These are phyloP conservation scores for Psilocybe tampanensis DNA, from an alignment of 768 basidiomycete genomes.

Conservation along the genomic window DNA sequence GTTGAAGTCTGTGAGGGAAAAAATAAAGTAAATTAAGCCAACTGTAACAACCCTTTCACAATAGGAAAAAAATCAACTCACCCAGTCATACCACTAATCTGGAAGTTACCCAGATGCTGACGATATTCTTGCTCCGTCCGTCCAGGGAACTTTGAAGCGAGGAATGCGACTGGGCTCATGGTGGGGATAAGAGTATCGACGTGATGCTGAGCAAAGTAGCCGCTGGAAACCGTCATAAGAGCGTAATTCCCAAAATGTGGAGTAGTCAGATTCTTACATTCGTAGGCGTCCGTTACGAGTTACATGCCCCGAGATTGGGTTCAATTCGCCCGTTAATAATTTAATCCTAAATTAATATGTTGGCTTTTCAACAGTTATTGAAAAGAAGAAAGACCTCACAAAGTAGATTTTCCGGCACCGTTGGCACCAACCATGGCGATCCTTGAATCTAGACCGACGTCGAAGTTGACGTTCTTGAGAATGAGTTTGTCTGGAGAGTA, in stretches of 20 bases:
- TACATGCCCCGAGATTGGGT: conserved; percentile 75
- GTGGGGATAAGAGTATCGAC: conserved; percentile 86
- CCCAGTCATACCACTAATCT: conserved; percentile 96
- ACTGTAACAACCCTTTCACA: background rate
- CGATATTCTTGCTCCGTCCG: conserved; percentile 97
- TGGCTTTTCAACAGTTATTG: background rate
- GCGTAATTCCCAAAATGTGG: background rate
- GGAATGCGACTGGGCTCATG: conserved; percentile 92
- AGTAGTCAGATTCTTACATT: conserved; percentile 52
- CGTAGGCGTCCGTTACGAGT: conserved; percentile 91
- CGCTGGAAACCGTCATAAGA: conserved; percentile 44
- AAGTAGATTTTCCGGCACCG: conserved; percentile 94
- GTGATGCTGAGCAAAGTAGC: conserved; percentile 95
- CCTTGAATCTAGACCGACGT: conserved; percentile 91
- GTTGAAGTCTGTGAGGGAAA: conserved; percentile 64
- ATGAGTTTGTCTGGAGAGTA: conserved; percentile 79
- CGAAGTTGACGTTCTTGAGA: conserved; percentile 80
- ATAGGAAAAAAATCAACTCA: conserved; percentile 29
- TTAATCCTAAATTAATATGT: conserved; percentile 67
- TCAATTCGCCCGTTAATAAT: conserved; percentile 82
- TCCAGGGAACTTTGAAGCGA: conserved; percentile 91
- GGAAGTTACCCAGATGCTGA: conserved; percentile 93
- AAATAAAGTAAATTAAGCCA: conserved; percentile 2
- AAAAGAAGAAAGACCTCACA: conserved; percentile 47
- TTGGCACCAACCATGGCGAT: conserved; percentile 96